Evolutionary conservation across 1,139 yeast species (phyloP).

Genomic region (Debaryomyces fabryi): DNA sequence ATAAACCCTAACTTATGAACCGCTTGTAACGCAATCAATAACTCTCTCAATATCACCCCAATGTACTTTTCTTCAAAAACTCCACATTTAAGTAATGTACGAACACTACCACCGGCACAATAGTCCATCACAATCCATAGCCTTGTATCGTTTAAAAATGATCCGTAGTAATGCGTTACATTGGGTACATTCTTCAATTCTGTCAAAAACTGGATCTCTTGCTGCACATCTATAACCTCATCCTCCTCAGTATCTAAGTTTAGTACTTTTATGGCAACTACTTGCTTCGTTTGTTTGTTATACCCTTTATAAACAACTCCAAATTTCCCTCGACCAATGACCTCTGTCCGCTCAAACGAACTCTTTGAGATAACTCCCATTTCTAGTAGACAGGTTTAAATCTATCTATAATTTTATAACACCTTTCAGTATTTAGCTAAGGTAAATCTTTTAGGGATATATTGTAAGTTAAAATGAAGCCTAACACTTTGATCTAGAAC

Average conservation of each 20-base stretch:
- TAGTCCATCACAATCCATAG: slow-evolving; percentile 98
- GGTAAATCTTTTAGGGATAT: not conserved
- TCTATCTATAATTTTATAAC: not conserved
- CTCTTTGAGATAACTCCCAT: slow-evolving; percentile 10
- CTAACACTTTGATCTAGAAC: not conserved
- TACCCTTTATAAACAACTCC: slow-evolving; percentile 93
- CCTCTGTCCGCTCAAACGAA: slow-evolving; percentile 77
- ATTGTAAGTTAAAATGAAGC: not conserved
- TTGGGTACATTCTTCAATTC: slow-evolving; percentile 85
- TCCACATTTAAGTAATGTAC: slow-evolving; percentile 88
- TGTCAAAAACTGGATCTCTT: slow-evolving; percentile 84
- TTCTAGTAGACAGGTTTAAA: not conserved
- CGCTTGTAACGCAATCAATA: slow-evolving; percentile 72
- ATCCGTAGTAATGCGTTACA: slow-evolving; percentile 90
- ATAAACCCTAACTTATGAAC: slow-evolving; percentile 91
- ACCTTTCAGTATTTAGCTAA: not conserved
- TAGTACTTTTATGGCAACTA: slow-evolving; percentile 90
- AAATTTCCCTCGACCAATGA: slow-evolving; percentile 94
- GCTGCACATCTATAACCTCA: slow-evolving; percentile 93
- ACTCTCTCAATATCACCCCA: slow-evolving; percentile 80
- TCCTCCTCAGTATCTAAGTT: slow-evolving; percentile 92
- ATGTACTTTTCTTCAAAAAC: slow-evolving; percentile 82
- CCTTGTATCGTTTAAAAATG: slow-evolving; percentile 81
- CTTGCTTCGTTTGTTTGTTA: slow-evolving; percentile 64
- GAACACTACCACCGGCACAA: slow-evolving; percentile 94